Conservation (phyloP, 1,284 basidiomycete genomes). For the Schizopora paradoxa region DNA sequence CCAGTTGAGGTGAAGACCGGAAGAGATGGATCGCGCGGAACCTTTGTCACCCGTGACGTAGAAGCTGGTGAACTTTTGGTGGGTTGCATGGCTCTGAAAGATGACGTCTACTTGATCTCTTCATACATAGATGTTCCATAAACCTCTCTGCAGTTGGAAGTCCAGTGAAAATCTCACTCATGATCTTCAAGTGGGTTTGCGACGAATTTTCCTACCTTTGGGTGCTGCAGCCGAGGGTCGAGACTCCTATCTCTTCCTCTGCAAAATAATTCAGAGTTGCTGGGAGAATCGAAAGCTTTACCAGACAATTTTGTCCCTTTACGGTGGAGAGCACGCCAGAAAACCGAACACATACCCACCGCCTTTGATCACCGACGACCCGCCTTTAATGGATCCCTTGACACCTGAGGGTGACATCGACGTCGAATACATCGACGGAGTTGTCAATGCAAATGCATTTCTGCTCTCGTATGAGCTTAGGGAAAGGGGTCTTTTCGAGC, state of each 20-base stretch:
- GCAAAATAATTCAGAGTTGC: neutral
- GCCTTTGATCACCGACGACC: neutral
- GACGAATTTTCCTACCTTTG: conserved; percentile 4
- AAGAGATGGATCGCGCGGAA: conserved; percentile 2
- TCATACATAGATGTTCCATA: conserved; percentile 9
- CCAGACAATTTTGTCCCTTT: neutral
- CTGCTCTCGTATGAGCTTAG: too few species aligned
- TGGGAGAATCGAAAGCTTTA: conserved; percentile 4
- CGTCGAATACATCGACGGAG: conserved; percentile 7
- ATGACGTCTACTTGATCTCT: too few species aligned
- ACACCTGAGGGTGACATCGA: conserved; percentile 7
- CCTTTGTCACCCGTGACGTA: conserved; percentile 12
- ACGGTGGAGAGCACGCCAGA: neutral
- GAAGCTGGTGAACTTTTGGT: conserved; percentile 13
- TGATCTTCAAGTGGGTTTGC: conserved; percentile 1
- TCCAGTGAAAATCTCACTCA: neutral
- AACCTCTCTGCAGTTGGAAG: conserved; percentile 1
- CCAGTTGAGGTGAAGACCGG: conserved; percentile 8
- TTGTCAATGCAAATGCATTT: conserved; percentile 7
- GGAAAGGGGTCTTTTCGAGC: conserved; percentile 12
- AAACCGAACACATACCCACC: conserved; percentile 1
- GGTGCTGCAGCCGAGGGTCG: too few species aligned
- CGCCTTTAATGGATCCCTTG: neutral
- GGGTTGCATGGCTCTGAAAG: neutral
- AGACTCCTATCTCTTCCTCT: too few species aligned